Percentiles rank a stretch among this genome's conserved stretches.
Conservation (phyloP, 169 alveolate species). For the Besnoitia besnoiti region DNA sequence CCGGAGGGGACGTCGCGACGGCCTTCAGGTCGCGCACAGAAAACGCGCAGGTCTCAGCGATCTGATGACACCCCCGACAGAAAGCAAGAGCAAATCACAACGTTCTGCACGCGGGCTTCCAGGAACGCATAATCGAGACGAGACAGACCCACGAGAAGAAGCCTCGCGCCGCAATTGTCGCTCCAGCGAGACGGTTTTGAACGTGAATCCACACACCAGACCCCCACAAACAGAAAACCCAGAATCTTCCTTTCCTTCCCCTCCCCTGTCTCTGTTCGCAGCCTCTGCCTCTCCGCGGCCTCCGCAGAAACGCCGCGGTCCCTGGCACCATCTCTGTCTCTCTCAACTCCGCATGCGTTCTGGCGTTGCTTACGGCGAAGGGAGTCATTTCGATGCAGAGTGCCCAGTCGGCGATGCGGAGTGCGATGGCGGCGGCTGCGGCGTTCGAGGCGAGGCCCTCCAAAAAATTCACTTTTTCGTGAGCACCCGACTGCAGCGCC, state of each 20-base stretch:
- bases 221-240: background rate
- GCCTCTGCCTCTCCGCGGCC: background rate
- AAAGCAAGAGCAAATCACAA: no score
- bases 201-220: no score
- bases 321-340: background rate
- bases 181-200: no score
- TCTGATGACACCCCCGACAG: background rate
- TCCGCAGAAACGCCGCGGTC: background rate
- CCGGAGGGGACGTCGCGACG: background rate
- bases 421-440: background rate
- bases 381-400: conserved; percentile 37
- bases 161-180: no score
- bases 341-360: no score
- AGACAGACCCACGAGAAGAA: background rate
- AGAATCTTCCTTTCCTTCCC: no score
- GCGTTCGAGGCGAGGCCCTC: background rate
- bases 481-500: background rate
- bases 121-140: no score
- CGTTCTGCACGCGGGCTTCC: no score
- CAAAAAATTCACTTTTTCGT: background rate
- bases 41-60: background rate
- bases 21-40: background rate
- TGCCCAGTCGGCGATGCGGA: conserved; percentile 26
- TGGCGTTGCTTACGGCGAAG: background rate
- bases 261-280: background rate